phyloP scores from a whole-genome alignment of 2,329 filamentous ascomycete genomes.

The Fonsecaea multimorphosa region DNA sequence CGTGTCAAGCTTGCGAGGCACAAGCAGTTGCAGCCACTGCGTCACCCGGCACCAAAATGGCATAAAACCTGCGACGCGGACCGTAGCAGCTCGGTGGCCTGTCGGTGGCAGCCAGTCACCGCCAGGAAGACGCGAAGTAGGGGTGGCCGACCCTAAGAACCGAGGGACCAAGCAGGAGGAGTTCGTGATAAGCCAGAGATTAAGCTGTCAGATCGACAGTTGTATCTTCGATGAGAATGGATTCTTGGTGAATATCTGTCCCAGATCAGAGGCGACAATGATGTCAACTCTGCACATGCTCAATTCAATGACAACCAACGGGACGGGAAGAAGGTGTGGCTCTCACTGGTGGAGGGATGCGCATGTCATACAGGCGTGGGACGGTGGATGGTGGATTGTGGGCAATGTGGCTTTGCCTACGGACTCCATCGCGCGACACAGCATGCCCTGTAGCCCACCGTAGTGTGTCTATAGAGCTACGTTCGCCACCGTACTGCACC shows the following conservation, averaged over 20 bases:
- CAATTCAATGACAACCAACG: not conserved
- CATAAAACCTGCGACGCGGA: conserved; percentile 20
- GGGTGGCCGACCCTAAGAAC: not conserved
- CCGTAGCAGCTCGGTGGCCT: not conserved
- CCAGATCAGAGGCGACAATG: conserved; percentile 11
- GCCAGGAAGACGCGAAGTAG: not conserved
- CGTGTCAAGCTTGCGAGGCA: conserved; percentile 4
- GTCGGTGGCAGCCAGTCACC: not conserved
- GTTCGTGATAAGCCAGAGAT: conserved; percentile 4
- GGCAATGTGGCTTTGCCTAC: not conserved
- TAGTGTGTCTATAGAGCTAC: not conserved
- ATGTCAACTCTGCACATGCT: conserved; percentile 12
- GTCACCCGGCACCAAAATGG: conserved; percentile 18
- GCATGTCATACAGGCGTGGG: not conserved
- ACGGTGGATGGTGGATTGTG: not conserved
- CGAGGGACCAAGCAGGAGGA: not conserved
- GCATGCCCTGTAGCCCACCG: not conserved
- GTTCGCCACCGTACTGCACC: not conserved
- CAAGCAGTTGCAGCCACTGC: conserved; percentile 24
- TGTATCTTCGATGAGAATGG: conserved; percentile 14
- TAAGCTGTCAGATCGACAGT: conserved; percentile 12
- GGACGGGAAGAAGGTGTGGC: not conserved
- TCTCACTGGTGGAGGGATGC: not conserved
- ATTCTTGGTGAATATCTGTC: conserved; percentile 9
- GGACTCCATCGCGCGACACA: not conserved